Evolutionary conservation across 2,329 filamentous ascomycete species (phyloP).

Genomic region (Trichocomaceae sp.): DNA sequence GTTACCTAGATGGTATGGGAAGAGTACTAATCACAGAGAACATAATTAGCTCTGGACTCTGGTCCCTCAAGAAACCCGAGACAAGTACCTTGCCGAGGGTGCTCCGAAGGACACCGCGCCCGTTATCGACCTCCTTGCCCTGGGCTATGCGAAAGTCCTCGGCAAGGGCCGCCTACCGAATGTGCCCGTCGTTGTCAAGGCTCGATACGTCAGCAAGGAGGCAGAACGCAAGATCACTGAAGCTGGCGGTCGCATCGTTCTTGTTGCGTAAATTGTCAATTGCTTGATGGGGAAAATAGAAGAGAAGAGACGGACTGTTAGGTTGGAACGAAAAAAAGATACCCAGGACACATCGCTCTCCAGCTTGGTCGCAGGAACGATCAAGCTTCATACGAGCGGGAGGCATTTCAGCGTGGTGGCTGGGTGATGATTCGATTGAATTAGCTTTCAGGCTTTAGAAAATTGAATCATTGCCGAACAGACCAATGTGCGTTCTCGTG

Average conservation of each 20-base stretch:
- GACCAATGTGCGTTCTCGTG: slow-evolving; percentile 14
- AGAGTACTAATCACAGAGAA: not conserved
- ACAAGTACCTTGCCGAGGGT: slow-evolving; percentile 74
- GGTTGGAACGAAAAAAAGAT: no score
- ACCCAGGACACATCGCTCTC: slow-evolving; percentile 5
- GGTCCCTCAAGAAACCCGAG: slow-evolving; percentile 84
- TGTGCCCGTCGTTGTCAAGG: slow-evolving; percentile 88
- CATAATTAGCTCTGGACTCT: slow-evolving; percentile 90
- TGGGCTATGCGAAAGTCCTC: slow-evolving; percentile 98
- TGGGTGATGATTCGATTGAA: slow-evolving; percentile 15
- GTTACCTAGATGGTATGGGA: no score
- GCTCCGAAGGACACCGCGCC: slow-evolving; percentile 83
- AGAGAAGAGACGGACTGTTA: no score
- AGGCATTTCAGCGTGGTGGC: slow-evolving; percentile 16
- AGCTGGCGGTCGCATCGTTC: slow-evolving; percentile 90
- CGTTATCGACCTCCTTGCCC: slow-evolving; percentile 93
- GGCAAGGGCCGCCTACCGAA: slow-evolving; percentile 95
- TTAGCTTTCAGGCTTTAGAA: slow-evolving; percentile 13
- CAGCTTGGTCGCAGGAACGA: slow-evolving; percentile 10
- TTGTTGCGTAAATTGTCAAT: slow-evolving; percentile 65
- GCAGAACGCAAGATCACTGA: slow-evolving; percentile 99
- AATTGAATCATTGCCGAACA: slow-evolving; percentile 17
- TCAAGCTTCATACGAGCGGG: slow-evolving; percentile 1
- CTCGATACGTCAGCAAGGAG: slow-evolving; percentile 89
- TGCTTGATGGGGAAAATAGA: not conserved